Base-by-base conservation (phyloP, 148 eudicot species). In the Camellia japonica region DNA sequence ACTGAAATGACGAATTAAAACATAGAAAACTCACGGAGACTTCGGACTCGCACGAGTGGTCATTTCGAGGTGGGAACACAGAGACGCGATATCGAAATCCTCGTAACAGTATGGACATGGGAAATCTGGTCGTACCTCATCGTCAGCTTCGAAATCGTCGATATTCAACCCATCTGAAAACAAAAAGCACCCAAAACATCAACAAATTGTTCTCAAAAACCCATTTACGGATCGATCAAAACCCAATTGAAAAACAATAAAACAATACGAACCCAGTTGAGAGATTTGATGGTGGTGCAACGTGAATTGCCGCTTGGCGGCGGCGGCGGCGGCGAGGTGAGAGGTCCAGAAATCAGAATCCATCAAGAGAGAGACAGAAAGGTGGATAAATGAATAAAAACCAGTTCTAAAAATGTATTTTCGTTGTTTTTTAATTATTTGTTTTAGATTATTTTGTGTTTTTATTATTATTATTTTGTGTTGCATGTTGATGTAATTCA, bases 21-120 rank as follows among this genome's bases (percentile, higher is more conserved):
- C 7, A 71, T 46, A 23, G 0, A 46, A 81, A 87, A 77, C 90
- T 85, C 80, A 95, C 97, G 79, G 97, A 86, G 62, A 90, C 81
- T 87, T 83, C 87, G 58, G 94, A 86, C 81, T 95, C 98, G 68
- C 72, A 89, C 51, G 97, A 81, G 80, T 95, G 98, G 59, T 95
- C 98, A 79, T 93, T 78, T 95, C 94, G 58, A 95, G 94, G 62
- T 95, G 98, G 23, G 87, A 85, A 68, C 97, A 95, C 47, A 95
- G 93, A 3, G 97, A 91, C 4, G 84, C 91, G 56, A 92, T 81
- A 85, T 94, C 97, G 74, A 90, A 93, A 71, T 95, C 98, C 84
- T 93, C 95, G 68, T 88, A 93, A 64, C 97, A 93, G 90, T 90
- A 91, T 41, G 98, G 97, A 78, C 97, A 94, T 44, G 94, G 93